phyloP scores from a whole-genome alignment of 305 asterid genomes.

The Withania somnifera region DNA sequence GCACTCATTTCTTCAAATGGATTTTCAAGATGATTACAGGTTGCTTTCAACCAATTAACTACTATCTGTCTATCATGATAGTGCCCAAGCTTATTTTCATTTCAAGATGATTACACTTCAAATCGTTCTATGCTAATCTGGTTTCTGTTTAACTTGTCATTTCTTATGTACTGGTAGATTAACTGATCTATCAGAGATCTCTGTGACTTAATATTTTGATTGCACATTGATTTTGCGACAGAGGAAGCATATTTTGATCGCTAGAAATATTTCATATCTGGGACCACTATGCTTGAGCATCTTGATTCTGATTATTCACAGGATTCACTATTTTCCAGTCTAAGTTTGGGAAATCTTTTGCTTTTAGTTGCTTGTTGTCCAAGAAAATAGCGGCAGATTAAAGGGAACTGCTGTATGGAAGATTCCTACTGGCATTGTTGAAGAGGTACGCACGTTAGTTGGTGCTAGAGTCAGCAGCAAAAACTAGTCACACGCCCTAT shows the following conservation, averaged over 20 bases:
- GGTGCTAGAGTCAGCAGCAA: slow-evolving; percentile 1
- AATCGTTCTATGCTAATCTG: not conserved
- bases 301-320: not conserved
- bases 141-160: not conserved
- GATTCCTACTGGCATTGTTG: slow-evolving; percentile 66
- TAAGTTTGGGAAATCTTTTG: slow-evolving; percentile 2
- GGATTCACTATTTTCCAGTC: not conserved
- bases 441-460: slow-evolving; percentile 32
- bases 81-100: not conserved
- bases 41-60: not conserved
- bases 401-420: slow-evolving; percentile 58
- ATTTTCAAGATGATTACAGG: not conserved
- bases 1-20: not conserved
- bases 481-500: not conserved
- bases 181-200: not conserved
- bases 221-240: not conserved
- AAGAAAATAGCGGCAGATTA: slow-evolving; percentile 49
- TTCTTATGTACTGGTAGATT: not conserved
- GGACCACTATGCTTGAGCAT: not conserved
- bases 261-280: not conserved
- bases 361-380: slow-evolving; percentile 63
- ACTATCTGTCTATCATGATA: not conserved
- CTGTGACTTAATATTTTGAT: not conserved
- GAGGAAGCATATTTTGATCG: not conserved
- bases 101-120: not conserved